Evolutionary conservation across 352 stramenopile genomes (phyloP).

Genomic region (Nothophytophthora sp.): DNA sequence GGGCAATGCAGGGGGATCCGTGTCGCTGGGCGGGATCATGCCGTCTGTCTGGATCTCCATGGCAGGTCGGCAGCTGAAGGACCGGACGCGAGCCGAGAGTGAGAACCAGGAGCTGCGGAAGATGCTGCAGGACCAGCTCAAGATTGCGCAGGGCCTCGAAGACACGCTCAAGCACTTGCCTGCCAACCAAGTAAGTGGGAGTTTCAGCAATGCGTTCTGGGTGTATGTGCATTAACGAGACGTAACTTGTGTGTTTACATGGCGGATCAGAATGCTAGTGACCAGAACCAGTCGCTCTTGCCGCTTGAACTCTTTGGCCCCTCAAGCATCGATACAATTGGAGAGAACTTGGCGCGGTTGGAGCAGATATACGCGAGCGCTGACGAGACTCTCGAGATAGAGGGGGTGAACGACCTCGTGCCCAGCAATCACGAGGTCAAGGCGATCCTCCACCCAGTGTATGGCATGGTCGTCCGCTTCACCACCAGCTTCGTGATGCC

Average conservation of each 20-base stretch:
- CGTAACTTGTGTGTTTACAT: neutral
- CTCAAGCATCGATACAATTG: slow-evolving; percentile 21
- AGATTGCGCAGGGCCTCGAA: slow-evolving; percentile 32
- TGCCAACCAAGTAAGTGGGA: slow-evolving; percentile 22
- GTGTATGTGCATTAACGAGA: neutral
- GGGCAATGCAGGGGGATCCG: neutral
- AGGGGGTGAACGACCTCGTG: slow-evolving; percentile 15
- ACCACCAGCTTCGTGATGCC: slow-evolving; percentile 22
- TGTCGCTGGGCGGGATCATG: slow-evolving; percentile 5
- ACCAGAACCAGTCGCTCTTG: slow-evolving; percentile 8
- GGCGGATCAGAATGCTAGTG: neutral
- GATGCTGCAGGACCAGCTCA: slow-evolving; percentile 30
- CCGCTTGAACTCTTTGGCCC: slow-evolving; percentile 21
- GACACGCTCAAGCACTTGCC: slow-evolving; percentile 29
- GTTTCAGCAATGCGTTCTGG: neutral
- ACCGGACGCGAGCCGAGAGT: slow-evolving; percentile 26
- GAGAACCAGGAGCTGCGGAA: slow-evolving; percentile 25
- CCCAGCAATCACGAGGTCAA: slow-evolving; percentile 27
- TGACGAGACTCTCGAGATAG: slow-evolving; percentile 14
- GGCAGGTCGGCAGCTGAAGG: slow-evolving; percentile 23
- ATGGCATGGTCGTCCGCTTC: slow-evolving; percentile 27
- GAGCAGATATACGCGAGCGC: slow-evolving; percentile 20
- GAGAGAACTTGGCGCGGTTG: slow-evolving; percentile 18
- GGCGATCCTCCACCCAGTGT: slow-evolving; percentile 17
- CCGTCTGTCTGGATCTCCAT: slow-evolving; percentile 28